phyloP scores from a whole-genome alignment of 108 stramenopile species.

The Pseudonitzschia pungens region DNA sequence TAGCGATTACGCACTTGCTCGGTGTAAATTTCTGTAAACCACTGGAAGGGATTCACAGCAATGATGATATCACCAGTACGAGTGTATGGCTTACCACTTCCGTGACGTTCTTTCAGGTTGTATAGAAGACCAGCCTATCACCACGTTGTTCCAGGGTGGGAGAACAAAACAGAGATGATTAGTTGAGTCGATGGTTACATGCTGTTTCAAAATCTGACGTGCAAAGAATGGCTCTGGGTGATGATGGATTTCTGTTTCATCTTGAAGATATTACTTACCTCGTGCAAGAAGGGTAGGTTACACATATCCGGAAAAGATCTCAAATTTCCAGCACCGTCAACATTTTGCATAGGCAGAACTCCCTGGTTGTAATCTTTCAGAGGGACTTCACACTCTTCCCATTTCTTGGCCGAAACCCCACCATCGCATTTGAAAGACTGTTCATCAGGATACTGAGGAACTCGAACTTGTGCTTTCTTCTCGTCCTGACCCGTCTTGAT shows the following conservation, averaged over 20 bases:
- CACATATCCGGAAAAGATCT: constrained; percentile 74
- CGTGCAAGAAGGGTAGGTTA: constrained; percentile 86
- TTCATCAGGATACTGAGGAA: constrained; percentile 48
- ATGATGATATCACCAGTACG: constrained; percentile 92
- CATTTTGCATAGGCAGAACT: constrained; percentile 76
- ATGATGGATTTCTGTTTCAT: no score
- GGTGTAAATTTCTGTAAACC: constrained; percentile 81
- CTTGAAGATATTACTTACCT: constrained; percentile 43
- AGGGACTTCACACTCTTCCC: constrained; percentile 53
- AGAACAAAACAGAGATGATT: background rate
- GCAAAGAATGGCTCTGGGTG: no score
- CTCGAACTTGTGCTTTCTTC: constrained; percentile 37
- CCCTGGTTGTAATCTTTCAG: constrained; percentile 76
- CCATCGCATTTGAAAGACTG: constrained; percentile 45
- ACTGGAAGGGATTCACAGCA: constrained; percentile 95
- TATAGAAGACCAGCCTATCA: constrained; percentile 75
- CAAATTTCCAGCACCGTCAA: constrained; percentile 43
- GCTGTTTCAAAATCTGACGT: no score
- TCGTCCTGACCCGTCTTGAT: constrained; percentile 31
- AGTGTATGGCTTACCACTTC: constrained; percentile 80
- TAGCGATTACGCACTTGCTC: constrained; percentile 68
- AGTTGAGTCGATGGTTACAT: no score
- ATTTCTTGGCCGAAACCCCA: constrained; percentile 31
- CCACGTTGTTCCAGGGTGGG: background rate
- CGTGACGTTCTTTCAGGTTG: constrained; percentile 81